phyloP scores from a whole-genome alignment of 345 rosid species.

The Lepidium sativum region DNA sequence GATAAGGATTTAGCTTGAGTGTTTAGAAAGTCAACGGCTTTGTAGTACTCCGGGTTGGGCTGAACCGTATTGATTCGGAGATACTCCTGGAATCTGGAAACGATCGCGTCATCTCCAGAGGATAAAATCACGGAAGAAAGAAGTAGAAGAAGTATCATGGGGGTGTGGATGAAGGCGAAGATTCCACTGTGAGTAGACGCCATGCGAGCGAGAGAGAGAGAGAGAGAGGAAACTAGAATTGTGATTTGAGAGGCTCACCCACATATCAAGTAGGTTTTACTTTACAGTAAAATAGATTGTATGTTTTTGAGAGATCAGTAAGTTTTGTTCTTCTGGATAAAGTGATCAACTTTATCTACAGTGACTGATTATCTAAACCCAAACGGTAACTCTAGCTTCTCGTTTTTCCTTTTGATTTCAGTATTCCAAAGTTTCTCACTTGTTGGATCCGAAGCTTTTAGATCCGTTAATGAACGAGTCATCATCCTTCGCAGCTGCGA shows the following conservation, averaged over 20 bases:
- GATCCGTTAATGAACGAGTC: conserved; percentile 45
- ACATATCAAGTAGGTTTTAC: no score
- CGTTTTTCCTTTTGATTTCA: background rate
- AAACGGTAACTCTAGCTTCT: background rate
- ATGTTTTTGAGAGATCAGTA: no score
- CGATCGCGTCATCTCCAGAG: conserved; percentile 16
- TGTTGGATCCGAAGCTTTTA: conserved; percentile 31
- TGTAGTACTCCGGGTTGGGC: conserved; percentile 59
- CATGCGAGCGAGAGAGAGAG: no score
- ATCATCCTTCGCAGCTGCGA: conserved; percentile 64
- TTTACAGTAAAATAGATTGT: no score
- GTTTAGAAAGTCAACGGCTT: conserved; percentile 48
- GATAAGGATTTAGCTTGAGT: conserved; percentile 63
- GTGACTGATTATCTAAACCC: background rate
- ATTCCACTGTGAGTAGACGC: background rate
- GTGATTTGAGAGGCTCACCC: no score
- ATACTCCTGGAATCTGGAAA: conserved; percentile 74
- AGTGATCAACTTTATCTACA: background rate
- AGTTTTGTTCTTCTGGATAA: background rate
- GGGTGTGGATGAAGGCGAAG: background rate
- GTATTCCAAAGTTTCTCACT: background rate
- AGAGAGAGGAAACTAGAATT: no score
- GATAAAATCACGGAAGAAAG: background rate
- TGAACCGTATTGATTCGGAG: conserved; percentile 90
- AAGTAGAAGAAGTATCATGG: background rate